Conservation (phyloP, 768 basidiomycete species). For the Aureoboletus auriporus region DNA sequence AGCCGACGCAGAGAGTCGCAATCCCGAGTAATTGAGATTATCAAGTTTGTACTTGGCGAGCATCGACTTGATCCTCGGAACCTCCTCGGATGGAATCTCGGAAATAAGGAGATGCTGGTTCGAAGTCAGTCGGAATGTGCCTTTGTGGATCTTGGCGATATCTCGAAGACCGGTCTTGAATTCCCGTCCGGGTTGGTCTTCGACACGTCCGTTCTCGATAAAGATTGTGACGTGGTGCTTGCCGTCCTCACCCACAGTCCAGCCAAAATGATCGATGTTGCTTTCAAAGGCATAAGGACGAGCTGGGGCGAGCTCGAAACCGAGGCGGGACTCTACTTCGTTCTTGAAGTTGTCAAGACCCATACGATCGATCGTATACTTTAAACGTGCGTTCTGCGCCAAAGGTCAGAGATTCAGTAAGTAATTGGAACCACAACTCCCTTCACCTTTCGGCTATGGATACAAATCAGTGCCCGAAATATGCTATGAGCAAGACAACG, state of each 20-base stretch:
- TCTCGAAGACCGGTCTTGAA: slow-evolving; percentile 93
- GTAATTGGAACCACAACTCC: neutral
- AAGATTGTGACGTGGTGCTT: slow-evolving; percentile 90
- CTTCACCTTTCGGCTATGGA: slow-evolving; percentile 51
- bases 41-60: slow-evolving; percentile 87
- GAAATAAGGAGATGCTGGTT: slow-evolving; percentile 94
- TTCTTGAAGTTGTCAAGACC: slow-evolving; percentile 82
- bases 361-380: slow-evolving; percentile 97
- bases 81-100: slow-evolving; percentile 70
- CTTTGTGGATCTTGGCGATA: slow-evolving; percentile 93
- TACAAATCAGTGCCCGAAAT: neutral
- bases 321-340: slow-evolving; percentile 87
- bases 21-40: slow-evolving; percentile 71
- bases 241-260: slow-evolving; percentile 85
- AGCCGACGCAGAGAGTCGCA: slow-evolving; percentile 87
- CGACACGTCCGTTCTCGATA: slow-evolving; percentile 97
- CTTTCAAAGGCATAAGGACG: slow-evolving; percentile 78
- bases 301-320: slow-evolving; percentile 68
- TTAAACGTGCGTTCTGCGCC: slow-evolving; percentile 76
- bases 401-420: slow-evolving; percentile 8
- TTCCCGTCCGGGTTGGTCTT: slow-evolving; percentile 84
- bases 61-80: slow-evolving; percentile 73
- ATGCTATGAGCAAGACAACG: slow-evolving; percentile 28
- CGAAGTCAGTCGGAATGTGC: slow-evolving; percentile 86
- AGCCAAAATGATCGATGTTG: slow-evolving; percentile 94